Percentiles rank a stretch among this genome's conserved stretches.
These are phyloP conservation scores for Vitis cinerea DNA, from an alignment of 164 flowering plant species.

Conservation along the genomic window DNA sequence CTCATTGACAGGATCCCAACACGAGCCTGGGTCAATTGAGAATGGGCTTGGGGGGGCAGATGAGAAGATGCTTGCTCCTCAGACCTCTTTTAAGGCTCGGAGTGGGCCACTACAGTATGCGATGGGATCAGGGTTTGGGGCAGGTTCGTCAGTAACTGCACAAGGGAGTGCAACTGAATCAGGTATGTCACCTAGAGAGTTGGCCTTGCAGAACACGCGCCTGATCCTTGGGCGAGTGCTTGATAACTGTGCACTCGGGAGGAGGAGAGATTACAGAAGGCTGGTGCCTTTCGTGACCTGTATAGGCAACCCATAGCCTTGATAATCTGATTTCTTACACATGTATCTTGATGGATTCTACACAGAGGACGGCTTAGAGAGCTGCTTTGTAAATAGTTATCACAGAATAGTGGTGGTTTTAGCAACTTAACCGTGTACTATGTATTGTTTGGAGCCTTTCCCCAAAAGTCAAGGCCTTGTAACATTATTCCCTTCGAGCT, in stretches of 20 bases:
- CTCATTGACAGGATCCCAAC: slow-evolving; percentile 61
- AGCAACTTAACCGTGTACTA: too few species aligned
- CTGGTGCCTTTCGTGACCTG: slow-evolving; percentile 85
- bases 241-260: slow-evolving; percentile 80
- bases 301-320: slow-evolving; percentile 33
- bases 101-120: slow-evolving; percentile 83
- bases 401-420: neutral
- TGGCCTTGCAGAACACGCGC: slow-evolving; percentile 85
- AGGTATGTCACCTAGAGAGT: slow-evolving; percentile 62
- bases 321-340: neutral
- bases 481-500: too few species aligned
- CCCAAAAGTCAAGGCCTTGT: too few species aligned
- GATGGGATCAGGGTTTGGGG: slow-evolving; percentile 46
- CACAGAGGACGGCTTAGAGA: neutral
- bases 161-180: slow-evolving; percentile 48
- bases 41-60: slow-evolving; percentile 62
- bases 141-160: slow-evolving; percentile 24
- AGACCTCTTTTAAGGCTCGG: slow-evolving; percentile 84
- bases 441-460: too few species aligned
- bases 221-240: slow-evolving; percentile 90
- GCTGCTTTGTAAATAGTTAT: slow-evolving; percentile 11
- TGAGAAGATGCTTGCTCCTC: slow-evolving; percentile 73
- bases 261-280: slow-evolving; percentile 82
- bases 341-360: neutral
- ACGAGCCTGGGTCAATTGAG: slow-evolving; percentile 54